Base-by-base conservation (phyloP, 305 asterid species). In the Withania somnifera region DNA sequence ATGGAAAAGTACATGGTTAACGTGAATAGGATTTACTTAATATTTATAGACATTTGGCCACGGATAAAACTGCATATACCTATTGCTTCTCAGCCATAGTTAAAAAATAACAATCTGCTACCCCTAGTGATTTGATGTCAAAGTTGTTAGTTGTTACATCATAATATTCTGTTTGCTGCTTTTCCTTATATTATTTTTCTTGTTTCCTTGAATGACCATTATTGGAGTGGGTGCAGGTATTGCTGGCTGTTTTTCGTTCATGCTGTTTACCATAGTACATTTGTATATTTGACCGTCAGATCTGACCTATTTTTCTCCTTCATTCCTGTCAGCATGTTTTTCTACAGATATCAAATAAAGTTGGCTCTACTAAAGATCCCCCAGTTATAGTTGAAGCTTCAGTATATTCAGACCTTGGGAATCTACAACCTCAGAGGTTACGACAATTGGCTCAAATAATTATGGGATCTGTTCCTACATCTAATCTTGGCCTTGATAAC, bases 401-500 rank as follows among this genome's bases (percentile, higher is more conserved):
- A 79, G 87, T 96, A 85, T 88, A 90, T 82, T 89, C 95, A 61
- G 80, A 86, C 32, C 42, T 22, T 13, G 95, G 95, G 78, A 66
- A 64, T 64, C 86, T 90, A 57, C 85, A 71, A 50, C 93, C 92
- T 20, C 91, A 91, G 86, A 91, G 99, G 86, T 86, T 93, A 89
- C 90, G 77, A 84, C 93, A 94, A 87, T 88, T 96, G 86, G 98
- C 95, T 81, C 89, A 86, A 83, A 89, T 82, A 77, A 89, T 96
- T 81, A 84, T 88, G 30, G 86, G 91, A 14, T 85, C 91, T 52
- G 80, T 86, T 28, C 84, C 93, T 76, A 78, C 81, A 26, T 91
- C 86, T 73, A 96, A 96, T 90, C 98, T 96, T 79, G 99, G 99
- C 82, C 97, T 96, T 50, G 88, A 96, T 86, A 89, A 89, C 87